Evolutionary conservation across 768 basidiomycete genomes (phyloP), one percentile per base, ranked within the genome.

Genomic region (Collybia sp.): DNA sequence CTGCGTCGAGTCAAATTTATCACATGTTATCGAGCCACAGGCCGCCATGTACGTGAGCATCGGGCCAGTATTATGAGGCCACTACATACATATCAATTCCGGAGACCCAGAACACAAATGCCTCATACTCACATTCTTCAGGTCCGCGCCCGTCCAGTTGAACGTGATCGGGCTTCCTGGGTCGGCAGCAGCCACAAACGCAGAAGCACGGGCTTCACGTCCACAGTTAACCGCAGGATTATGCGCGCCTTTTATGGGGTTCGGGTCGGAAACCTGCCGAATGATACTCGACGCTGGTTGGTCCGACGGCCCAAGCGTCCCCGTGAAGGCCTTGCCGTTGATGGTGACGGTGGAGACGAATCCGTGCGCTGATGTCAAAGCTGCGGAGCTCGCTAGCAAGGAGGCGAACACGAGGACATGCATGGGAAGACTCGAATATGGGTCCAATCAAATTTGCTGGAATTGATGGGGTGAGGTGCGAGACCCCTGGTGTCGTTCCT

Each of bases 21-120:
- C 72, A 62, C 86, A 88, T 2, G 77, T 62, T 0, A 71, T 68
- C 31, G 64, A 62, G 0, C 76, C 77, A 56, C 88, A 90, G 20
- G 68, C 64, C 1, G 85, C 75, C 76, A 90, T 74, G 58, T 90
- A 90, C 31, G 83, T 87, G 64, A 88, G 66, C 67, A 86, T 67
- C 8, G 85, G 86, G 3, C 85, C 86, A 12, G 67, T 79, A 47
- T 83, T 66, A 53, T 86, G 72, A 17, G 68, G 68, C 71, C 71
- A 73, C 72, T 73, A 42, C 1, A 39, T 16, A 8, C 41, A 35
- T 6, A 42, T 15, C 13, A n/a, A 37, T 12, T 34, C 44, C 19
- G 2, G 49, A 30, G 12, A 44, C 34, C 6, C 41, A 37, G 5
- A 42, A 44, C 34, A 41, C 51, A 41, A 40, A 43, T 43, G 32